Base-by-base conservation (phyloP, 495 filamentous ascomycete genomes). In the Aspergillus sclerotioniger region DNA sequence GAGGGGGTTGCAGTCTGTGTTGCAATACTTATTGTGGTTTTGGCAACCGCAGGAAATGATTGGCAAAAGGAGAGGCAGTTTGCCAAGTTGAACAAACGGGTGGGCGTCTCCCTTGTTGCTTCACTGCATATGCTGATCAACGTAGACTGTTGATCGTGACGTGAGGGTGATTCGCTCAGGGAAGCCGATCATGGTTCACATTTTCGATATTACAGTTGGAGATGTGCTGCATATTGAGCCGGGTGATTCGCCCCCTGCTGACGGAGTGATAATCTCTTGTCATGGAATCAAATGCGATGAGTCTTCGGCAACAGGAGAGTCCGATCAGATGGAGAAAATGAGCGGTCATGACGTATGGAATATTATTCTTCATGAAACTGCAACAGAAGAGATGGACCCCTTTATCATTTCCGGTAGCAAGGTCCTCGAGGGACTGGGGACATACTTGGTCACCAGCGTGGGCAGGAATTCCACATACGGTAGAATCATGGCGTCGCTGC, bases 31-130 rank as follows among this genome's bases (percentile, higher is more conserved):
- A 90, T 91, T 46, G 89, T 92, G 8, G 87, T 89, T 9, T 52
- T 87, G 21, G 89, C 90, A 29, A 88, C 86, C 19, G 88, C 88
- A 57, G 66, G 86, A 44, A 91, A 90, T 66, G 89, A 92, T 62
- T 91, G 82, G 75, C 86, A 90, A 63, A 90, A 91, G 65, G 89
- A 91, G 68, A 79, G 75, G 44, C 90, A 92, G 61, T 95, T 95
- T 67, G 83, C 85, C 31, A 88, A 84, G 57, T 75, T 95, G 10
- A 95, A 91, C 69, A 80, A 82, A 67, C 84, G 88, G 59, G 79
- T 78, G 61, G 61, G 71, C 25, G n/a, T 25, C 25, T 25, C 25
- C 25, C 25, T 25, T 25, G 25, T 25, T 25, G 25, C 25, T 25
- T 6, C 12, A 44, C 9, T 13, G n/a, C 6, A 28, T 8, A 17